Evolutionary conservation across 768 basidiomycete genomes (phyloP).

Genomic region (Lyophyllum decastes): DNA sequence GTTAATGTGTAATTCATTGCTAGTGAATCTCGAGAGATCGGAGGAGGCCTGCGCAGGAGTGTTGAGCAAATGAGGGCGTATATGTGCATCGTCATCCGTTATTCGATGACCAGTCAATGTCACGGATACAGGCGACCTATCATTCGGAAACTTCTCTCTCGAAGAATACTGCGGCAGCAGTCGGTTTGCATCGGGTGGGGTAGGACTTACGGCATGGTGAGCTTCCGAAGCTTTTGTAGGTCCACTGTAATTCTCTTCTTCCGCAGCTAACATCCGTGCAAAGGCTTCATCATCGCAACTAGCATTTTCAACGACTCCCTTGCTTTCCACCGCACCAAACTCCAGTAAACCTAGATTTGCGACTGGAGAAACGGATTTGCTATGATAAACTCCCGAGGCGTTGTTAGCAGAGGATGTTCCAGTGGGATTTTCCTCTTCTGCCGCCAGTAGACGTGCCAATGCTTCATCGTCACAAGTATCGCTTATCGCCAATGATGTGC

Average conservation of each 20-base stretch:
- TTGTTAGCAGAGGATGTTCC: background rate
- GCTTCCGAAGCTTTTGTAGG: background rate
- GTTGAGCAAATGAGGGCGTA: background rate
- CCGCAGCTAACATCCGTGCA: conserved; percentile 37
- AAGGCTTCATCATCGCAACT: conserved; percentile 43
- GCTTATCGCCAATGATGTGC: background rate
- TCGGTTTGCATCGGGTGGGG: background rate
- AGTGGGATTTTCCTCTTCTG: conserved; percentile 7
- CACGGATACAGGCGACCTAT: background rate
- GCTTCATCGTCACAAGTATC: conserved; percentile 25
- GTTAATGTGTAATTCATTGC: background rate
- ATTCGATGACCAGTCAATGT: background rate
- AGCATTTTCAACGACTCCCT: conserved; percentile 3
- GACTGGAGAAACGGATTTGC: background rate
- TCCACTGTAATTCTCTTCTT: conserved; percentile 32
- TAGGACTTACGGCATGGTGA: background rate
- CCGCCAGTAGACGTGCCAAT: conserved; percentile 22
- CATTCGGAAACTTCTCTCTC: background rate
- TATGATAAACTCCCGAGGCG: background rate
- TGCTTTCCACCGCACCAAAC: background rate
- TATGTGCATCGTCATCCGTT: background rate
- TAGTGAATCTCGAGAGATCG: background rate
- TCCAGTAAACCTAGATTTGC: background rate
- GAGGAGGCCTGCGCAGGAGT: background rate
- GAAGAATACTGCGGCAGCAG: background rate